Evolutionary conservation across 1,284 basidiomycete species (phyloP), one percentile per base, ranked within the genome.

Genomic region (Cryptococcus maquisensis): DNA sequence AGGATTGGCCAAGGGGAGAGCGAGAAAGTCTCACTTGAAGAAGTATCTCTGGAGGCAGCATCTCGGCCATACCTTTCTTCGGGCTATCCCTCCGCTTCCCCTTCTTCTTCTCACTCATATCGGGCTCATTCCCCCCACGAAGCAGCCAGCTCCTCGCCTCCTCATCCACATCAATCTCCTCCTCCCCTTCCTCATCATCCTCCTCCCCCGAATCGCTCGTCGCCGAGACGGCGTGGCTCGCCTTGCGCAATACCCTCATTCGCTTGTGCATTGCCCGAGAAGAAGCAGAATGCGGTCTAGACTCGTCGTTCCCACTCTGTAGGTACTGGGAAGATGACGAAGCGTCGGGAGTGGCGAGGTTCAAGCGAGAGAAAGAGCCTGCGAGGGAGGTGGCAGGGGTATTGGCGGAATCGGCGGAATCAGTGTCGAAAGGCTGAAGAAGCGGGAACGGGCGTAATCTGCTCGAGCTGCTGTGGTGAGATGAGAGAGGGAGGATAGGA

Each of bases 31-130:
- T 51, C 21, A 68, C 67, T 3, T 69, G 62, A 6, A 66, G 87
- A 62, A 98, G 83, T 42, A 97, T 84, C 75, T 97, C 94, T 51
- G 90, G 86, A 2, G 93, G 94, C 7, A 97, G 79, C 42, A 65
- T 65, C 46, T 68, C 71, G 23, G 73, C 62, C n/a, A 65, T 47
- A 36, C 61, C 62, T 28, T 47, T 51, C 42, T 49, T 37, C n/a
- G 23, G 20, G 15, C 35, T 18, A 21, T 23, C 45, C 47, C 23
- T 47, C 43, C 3, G 18, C 15, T 13, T 38, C 36, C 15, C 43
- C 47, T 51, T 52, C 23, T 48, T 52, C 40, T 59, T 61, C 37
- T 52, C 53, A 38, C 47, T 36, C 21, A 57, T 51, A 39, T 55
- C 24, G 32, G 51, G 36, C 48, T 57, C n/a, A 51, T 58, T 23